These are phyloP conservation scores for Diplodia seriata DNA, from an alignment of 2,329 filamentous ascomycete genomes.

Conservation along the genomic window DNA sequence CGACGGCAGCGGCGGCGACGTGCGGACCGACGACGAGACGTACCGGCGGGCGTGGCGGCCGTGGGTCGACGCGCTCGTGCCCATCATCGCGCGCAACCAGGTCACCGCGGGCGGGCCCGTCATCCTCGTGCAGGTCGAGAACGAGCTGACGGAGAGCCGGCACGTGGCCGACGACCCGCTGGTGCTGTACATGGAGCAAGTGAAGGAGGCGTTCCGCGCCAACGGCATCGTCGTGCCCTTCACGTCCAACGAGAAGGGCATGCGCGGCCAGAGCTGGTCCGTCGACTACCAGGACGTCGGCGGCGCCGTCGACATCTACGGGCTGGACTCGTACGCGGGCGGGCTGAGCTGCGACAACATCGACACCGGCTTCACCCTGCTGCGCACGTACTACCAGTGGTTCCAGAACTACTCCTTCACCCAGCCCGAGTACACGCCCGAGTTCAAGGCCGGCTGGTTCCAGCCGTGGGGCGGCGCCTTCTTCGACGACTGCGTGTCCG, in stretches of 20 bases:
- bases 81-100: constrained; percentile 60
- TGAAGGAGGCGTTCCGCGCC: constrained; percentile 61
- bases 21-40: constrained; percentile 61
- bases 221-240: constrained; percentile 66
- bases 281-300: constrained; percentile 63
- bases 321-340: constrained; percentile 64
- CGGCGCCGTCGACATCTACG: constrained; percentile 63
- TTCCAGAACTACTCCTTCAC: constrained; percentile 52
- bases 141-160: constrained; percentile 55
- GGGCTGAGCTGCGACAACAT: constrained; percentile 62
- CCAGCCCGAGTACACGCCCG: constrained; percentile 63
- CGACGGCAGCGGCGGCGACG: constrained; percentile 63
- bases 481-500: constrained; percentile 60
- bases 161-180: constrained; percentile 55
- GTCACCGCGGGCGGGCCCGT: constrained; percentile 63
- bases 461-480: constrained; percentile 67
- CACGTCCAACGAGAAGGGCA: constrained; percentile 66
- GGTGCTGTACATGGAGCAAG: constrained; percentile 64
- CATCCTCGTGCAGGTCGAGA: constrained; percentile 65
- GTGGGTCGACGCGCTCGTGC: constrained; percentile 60
- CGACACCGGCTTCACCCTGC: constrained; percentile 62
- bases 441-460: constrained; percentile 67
- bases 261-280: constrained; percentile 65
- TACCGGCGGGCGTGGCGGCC: constrained; percentile 63
- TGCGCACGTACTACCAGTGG: constrained; percentile 56